phyloP scores from a whole-genome alignment of 1,284 basidiomycete genomes.

The Anthracocystis setariae region DNA sequence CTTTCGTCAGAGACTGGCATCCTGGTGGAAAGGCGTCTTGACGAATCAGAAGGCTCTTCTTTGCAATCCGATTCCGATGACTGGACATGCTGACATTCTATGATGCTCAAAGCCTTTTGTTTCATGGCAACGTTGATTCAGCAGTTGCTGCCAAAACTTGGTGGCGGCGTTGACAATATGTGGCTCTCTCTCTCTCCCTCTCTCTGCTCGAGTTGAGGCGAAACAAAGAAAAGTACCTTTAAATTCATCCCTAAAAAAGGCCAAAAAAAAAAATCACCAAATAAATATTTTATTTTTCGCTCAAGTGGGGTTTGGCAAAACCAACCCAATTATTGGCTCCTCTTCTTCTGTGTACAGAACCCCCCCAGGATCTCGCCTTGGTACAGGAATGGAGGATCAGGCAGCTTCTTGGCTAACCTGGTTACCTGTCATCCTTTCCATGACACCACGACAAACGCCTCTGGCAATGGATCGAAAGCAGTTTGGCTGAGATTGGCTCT shows the following conservation, averaged over 20 bases:
- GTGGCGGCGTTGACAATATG: neutral
- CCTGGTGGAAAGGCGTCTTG: neutral
- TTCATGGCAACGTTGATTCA: neutral
- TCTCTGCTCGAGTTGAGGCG: too few species aligned
- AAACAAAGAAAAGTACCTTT: too few species aligned
- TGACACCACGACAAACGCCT: too few species aligned
- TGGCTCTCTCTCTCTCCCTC: too few species aligned
- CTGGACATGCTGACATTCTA: constrained; percentile 11
- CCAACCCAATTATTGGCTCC: neutral
- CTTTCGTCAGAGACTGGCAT: too few species aligned
- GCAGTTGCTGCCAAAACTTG: neutral
- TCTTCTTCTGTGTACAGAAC: neutral
- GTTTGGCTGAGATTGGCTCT: too few species aligned
- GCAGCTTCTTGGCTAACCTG: too few species aligned
- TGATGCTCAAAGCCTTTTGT: too few species aligned
- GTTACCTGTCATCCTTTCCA: too few species aligned
- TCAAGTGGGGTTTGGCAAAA: neutral
- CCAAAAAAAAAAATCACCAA: neutral
- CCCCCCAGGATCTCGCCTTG: neutral
- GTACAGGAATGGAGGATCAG: too few species aligned
- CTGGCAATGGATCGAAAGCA: too few species aligned
- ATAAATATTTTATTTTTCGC: neutral
- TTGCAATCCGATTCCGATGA: constrained; percentile 16
- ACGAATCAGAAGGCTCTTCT: constrained; percentile 14
- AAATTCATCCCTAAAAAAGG: too few species aligned